Base-by-base conservation (phyloP, 2,329 filamentous ascomycete genomes). In the Penicillium verrucosum region DNA sequence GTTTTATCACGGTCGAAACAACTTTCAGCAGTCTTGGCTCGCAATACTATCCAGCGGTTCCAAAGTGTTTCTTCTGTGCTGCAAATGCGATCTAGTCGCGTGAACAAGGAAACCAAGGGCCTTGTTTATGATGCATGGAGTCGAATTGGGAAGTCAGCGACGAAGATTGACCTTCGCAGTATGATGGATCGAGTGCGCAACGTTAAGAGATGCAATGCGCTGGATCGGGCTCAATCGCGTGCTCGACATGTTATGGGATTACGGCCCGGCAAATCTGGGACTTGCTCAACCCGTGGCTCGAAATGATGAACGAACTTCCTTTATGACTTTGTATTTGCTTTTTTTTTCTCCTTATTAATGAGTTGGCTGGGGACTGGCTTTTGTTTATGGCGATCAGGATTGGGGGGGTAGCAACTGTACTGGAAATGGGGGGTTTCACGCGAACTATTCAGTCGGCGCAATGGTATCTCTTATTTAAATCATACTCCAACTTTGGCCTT, bases 181-280 rank as follows among this genome's bases (percentile, higher is more conserved):
- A 54, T 75, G 60, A 63, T 65, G 57, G 64, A 68, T 45, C 61
- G 65, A 55, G 47, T 73, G 11, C 70, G 68, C 36, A 66, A 65
- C 38, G 61, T 60, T 14, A 64, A 62, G 32, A 70, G 67, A 48
- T 69, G 61, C 37, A 65, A 66, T 38, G 57, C 70, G 18, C 57
- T 77, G 43, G 68, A 66, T 45, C 68, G 60, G 34, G 74, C 73
- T 40, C 74, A 77, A 46, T 68, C 64, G 48, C 67, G 67, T 42
- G 74, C 72, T 23, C 68, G 66, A 42, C 54, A 64, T 38, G 47
- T 75, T 47, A 54, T 72, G 53, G 66, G 63, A 50, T 60, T 64
- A n/a, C 63, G 59, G 51, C 43, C 56, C 8, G 56, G 57, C 49
- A 55, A 58, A 32, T 56, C 54, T 21, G 29, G 36, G 27, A 54